These are phyloP conservation scores for Hymenoscyphus fructigenus DNA, from an alignment of 2,329 filamentous ascomycete species.

Conservation along the genomic window DNA sequence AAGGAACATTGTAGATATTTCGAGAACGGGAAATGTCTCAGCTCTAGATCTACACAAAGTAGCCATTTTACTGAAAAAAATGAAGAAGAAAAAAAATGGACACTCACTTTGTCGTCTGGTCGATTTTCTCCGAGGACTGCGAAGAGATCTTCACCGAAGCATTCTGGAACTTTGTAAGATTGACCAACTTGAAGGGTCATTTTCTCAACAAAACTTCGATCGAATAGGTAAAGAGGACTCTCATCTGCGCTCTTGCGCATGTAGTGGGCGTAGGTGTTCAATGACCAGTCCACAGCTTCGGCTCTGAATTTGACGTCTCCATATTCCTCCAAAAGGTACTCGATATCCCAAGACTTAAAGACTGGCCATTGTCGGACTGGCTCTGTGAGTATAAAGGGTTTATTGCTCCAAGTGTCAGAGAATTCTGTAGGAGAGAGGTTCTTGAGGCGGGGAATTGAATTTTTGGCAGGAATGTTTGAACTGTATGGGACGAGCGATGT, in stretches of 20 bases:
- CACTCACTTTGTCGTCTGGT: constrained; percentile 80
- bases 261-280: constrained; percentile 78
- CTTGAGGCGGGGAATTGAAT: constrained; percentile 69
- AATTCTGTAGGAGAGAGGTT: constrained; percentile 74
- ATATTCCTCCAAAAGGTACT: constrained; percentile 65
- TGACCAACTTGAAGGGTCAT: constrained; percentile 69
- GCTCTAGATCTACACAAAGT: too few relatives aligned
- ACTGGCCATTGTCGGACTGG: constrained; percentile 82
- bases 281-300: constrained; percentile 90
- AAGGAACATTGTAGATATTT: too few relatives aligned
- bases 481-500: constrained; percentile 66
- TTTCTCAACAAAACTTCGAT: constrained; percentile 81
- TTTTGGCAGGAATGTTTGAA: constrained; percentile 67
- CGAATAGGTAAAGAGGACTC: constrained; percentile 90
- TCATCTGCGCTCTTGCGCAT: constrained; percentile 80
- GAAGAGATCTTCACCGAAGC: constrained; percentile 87
- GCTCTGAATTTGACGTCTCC: constrained; percentile 73
- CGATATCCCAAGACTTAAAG: constrained; percentile 70
- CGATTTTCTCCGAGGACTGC: constrained; percentile 73
- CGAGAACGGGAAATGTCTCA: too few relatives aligned
- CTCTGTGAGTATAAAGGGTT: constrained; percentile 82
- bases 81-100: too few relatives aligned
- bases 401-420: constrained; percentile 70
- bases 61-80: too few relatives aligned
- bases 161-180: constrained; percentile 74